Evolutionary conservation across 2,329 filamentous ascomycete species (phyloP).

Genomic region (Cladosporium sphaerospermum): DNA sequence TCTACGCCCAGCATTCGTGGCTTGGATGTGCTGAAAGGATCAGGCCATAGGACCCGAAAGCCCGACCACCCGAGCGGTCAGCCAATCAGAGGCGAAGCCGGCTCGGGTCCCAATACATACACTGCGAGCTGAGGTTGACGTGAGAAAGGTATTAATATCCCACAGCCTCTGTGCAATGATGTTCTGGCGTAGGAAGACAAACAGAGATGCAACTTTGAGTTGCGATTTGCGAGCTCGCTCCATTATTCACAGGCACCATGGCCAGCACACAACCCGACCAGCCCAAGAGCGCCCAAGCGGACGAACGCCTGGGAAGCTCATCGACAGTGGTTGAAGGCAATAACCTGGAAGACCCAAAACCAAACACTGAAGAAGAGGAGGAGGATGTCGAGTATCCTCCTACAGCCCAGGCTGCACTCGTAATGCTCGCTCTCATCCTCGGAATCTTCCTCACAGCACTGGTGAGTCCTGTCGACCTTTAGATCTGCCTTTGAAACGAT

Average conservation of each 20-base stretch:
- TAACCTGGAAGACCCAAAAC: neutral
- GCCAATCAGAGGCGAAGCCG: too few relatives aligned
- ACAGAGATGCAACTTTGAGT: neutral
- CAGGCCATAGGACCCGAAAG: too few relatives aligned
- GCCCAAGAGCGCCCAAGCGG: neutral
- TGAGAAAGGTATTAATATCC: neutral
- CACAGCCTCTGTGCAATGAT: neutral
- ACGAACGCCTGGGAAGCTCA: neutral
- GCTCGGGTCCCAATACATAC: too few relatives aligned
- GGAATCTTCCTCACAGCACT: conserved; percentile 24
- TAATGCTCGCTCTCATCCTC: conserved; percentile 23
- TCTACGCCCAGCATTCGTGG: too few relatives aligned
- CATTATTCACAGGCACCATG: neutral
- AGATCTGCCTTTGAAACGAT: neutral
- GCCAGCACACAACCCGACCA: neutral
- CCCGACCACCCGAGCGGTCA: too few relatives aligned
- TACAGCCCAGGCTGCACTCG: conserved; percentile 14
- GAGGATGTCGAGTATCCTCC: conserved; percentile 15
- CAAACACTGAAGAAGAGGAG: neutral
- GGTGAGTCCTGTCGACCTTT: neutral
- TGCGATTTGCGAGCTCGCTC: neutral
- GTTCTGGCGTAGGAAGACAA: neutral
- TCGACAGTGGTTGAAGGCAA: neutral
- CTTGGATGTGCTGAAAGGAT: too few relatives aligned
- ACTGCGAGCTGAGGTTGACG: too few relatives aligned